Base-by-base conservation (phyloP, 352 stramenopile genomes). In the Globisporangium paroecandrum region DNA sequence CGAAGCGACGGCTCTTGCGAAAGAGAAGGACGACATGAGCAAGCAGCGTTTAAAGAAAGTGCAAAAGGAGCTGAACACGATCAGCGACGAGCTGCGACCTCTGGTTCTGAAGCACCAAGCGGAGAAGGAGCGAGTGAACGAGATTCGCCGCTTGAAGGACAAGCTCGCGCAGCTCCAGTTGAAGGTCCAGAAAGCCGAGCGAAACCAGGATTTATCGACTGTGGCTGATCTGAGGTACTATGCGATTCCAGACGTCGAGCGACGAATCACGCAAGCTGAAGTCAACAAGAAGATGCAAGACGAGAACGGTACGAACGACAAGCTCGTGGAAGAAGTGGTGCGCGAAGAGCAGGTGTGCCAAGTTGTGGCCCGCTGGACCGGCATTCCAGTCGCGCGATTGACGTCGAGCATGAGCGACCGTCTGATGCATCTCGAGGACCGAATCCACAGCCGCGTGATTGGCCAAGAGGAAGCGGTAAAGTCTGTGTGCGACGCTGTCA, bases 221-320 rank as follows among this genome's bases (percentile, higher is more conserved):
- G 97, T 97, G 36, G 95, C 97, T 2, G 95, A 99, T 73, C 71
- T 99, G 6, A 97, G 98, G 66, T 99, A 99, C 74, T 94, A 93
- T 27, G 93, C 89, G 4, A 92, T 99, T 68, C 97, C 98, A 2
- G 84, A 95, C 51, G 82, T 99, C 0, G 81, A 98, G 77, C 83
- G 86, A 41, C 86, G 79, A 7, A 97, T 98, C 64, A 75, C 81
- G 6, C 77, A 90, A 60, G 81, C 95, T 8, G 92, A 97, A 71
- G 65, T 69, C 27, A 81, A 83, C 27, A 91, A 98, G 72, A 82
- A 81, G 62, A 63, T 46, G 15, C 69, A 87, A 55, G 80, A 93
- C 51, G 80, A 90, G 60, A 69, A 87, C 27, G 72, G 83, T 18
- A 79, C 67, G 1, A 68, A 77, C n/a, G 74, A 84, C 49, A 89